Evolutionary conservation across 2,329 filamentous ascomycete genomes (phyloP), one percentile per base, ranked within the genome.

Genomic region (Teratosphaeria gauchensis): DNA sequence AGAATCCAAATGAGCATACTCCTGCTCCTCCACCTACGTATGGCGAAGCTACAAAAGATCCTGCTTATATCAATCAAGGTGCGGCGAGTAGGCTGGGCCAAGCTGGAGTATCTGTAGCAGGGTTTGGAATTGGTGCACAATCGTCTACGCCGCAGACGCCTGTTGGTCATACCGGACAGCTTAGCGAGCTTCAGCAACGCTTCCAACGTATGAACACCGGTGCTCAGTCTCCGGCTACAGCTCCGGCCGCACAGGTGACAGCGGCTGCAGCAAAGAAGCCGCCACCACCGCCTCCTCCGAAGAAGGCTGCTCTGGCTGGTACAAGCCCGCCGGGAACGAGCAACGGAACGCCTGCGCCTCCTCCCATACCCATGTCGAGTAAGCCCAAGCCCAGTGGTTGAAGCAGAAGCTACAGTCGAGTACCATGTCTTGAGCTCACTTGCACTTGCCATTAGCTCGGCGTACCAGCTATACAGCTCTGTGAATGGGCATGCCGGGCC

Each of bases 51-150:
- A 70, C 53, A 61, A 62, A 65, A 53, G 58, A 67, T 56, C 59
- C 71, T 63, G 35, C 67, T 12, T 59, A 71, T 53, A 65, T 84
- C 51, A 84, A 85, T 57, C 78, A 82, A 65, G 82, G 79, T 4
- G 86, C 90, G 4, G 71, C 87, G 58, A 80, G 76, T 59, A 81
- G 89, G 51, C 78, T 96, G 8, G 83, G 85, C 11, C 81, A 84
- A 42, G 86, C 89, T 0, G 91, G 91, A 0, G 79, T 96, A 5
- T 88, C 86, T 0, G 89, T 96, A 0, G 87, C 90, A 0, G 87
- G 82, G 0, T 77, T 96, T 3, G 88, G 88, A 4, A 95, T 95
- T 61, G 85, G 84, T 3, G 71, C 69, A 53, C 59, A 56, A 19
- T 33, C 53, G 21, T 24, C 19, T 56, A 46, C 35, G 14, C 62